Evolutionary conservation across 495 filamentous ascomycete species (phyloP), one percentile per base, ranked within the genome.

Genomic region (Melanomma pulvis-pyrius): DNA sequence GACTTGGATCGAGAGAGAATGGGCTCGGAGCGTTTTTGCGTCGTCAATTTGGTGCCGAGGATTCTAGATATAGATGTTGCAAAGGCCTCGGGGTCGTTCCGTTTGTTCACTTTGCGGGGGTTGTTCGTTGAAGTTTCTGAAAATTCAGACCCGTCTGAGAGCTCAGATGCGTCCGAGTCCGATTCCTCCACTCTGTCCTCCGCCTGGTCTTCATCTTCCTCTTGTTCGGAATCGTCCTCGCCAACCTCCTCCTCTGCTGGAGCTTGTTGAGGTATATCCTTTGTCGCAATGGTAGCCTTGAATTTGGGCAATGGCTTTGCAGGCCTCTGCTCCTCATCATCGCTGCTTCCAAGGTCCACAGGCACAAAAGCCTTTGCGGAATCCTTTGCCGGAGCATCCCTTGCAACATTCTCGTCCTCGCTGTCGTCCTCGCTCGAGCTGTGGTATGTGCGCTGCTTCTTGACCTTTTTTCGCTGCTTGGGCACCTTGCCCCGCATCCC

Each of bases 11-110:
- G 89, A 5, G 93, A 89, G 12, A 98, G 83, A 26, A 98, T 90
- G 0, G 94, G 96, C 71, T 98, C 96, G 46, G 84, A 81, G 21
- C 93, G 90, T 63, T 90, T 88, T 15, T 88, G 83, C 8, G 84
- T 87, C 0, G 92, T 87, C 2, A 98, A 82, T 78, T 98, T 98
- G 59, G 90, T 90, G 30, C 84, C 82, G 22, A 98, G 83, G 78
- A 98, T 98, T 73, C 92, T 92, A 69, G 88, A 86, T 73, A 98
- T 94, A 41, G 92, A 93, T 24, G 86, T 92, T 8, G 92, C 90
- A 79, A 98, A 97, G 50, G 90, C 92, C 59, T 82, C 79, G 13
- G 94, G 92, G 77, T 98, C 93, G 75, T 97, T 93, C 66, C 92
- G 90, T 75, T 96, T 94, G 22, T 79, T 62, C 66, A 82, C 82